Conservation (phyloP, 805 yeast genomes). For the Pichia sporocuriosa region DNA sequence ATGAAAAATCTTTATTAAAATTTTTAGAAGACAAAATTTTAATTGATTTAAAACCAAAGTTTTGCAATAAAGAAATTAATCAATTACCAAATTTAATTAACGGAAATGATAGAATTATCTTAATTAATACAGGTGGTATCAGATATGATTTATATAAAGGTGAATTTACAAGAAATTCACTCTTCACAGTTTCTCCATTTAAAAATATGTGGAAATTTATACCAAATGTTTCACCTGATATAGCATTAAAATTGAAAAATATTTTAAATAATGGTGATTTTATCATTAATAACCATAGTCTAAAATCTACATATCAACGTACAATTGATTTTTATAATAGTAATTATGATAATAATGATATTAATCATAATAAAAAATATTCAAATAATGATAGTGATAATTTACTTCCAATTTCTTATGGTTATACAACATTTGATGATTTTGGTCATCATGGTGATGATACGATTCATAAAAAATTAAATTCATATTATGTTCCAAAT, state of each 20-base stretch:
- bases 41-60: slow-evolving; percentile 21
- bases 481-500: slow-evolving; percentile 63
- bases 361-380: not conserved
- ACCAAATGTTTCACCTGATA: slow-evolving; percentile 44
- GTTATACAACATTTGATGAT: slow-evolving; percentile 81
- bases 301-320: slow-evolving; percentile 23
- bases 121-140: slow-evolving; percentile 82
- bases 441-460: slow-evolving; percentile 86
- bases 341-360: slow-evolving; percentile 7
- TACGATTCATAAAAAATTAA: slow-evolving; percentile 55
- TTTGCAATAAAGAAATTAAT: slow-evolving; percentile 15
- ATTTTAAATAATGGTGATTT: slow-evolving; percentile 52
- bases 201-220: slow-evolving; percentile 70
- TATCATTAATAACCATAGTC: slow-evolving; percentile 16
- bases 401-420: slow-evolving; percentile 37
- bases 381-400: not conserved
- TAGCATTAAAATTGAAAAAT: slow-evolving; percentile 49
- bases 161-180: slow-evolving; percentile 71
- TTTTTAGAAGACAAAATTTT: slow-evolving; percentile 54
- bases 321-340: slow-evolving; percentile 14
- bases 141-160: slow-evolving; percentile 85
- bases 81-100: slow-evolving; percentile 17
- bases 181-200: slow-evolving; percentile 81
- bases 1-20: slow-evolving; percentile 49
- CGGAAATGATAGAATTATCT: slow-evolving; percentile 42